Evolutionary conservation across 495 filamentous ascomycete species (phyloP).

Genomic region (Trichocladium antarcticum): DNA sequence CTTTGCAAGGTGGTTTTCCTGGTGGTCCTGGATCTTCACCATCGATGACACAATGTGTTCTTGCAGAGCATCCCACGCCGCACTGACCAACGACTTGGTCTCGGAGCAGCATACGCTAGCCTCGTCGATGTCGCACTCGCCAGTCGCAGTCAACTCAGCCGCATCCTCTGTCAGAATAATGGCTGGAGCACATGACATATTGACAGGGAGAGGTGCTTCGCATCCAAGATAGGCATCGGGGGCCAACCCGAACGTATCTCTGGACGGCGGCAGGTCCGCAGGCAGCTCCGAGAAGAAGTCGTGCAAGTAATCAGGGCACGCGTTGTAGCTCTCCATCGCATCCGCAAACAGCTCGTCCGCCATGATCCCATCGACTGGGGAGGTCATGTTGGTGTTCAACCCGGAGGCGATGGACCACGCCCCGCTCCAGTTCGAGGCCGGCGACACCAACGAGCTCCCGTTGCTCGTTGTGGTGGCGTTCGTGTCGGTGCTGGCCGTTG

Average conservation of each 20-base stretch:
- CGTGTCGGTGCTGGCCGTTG: constrained; percentile 28
- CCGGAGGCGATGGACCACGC: constrained; percentile 25
- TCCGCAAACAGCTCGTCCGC: constrained; percentile 19
- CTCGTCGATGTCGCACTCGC: constrained; percentile 11
- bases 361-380: constrained; percentile 21
- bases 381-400: constrained; percentile 23
- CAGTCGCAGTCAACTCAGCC: constrained; percentile 4
- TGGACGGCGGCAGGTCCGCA: constrained; percentile 18
- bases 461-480: constrained; percentile 23
- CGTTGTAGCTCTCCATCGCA: constrained; percentile 3
- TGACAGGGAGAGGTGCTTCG: constrained; percentile 18
- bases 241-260: constrained; percentile 4
- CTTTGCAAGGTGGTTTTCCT: constrained; percentile 28
- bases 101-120: constrained; percentile 23
- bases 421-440: constrained; percentile 27
- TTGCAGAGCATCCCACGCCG: constrained; percentile 33
- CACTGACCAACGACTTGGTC: constrained; percentile 29
- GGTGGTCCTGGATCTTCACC: constrained; percentile 27
- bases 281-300: constrained; percentile 31
- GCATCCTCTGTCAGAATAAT: constrained; percentile 24
- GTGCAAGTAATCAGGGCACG: constrained; percentile 11
- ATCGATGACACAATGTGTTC: constrained; percentile 33
- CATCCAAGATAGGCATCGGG: constrained; percentile 24
- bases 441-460: constrained; percentile 29
- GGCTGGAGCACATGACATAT: constrained; percentile 22